These are phyloP conservation scores for Tolypocladium endophyticum DNA, from an alignment of 2,329 filamentous ascomycete genomes.

Conservation along the genomic window DNA sequence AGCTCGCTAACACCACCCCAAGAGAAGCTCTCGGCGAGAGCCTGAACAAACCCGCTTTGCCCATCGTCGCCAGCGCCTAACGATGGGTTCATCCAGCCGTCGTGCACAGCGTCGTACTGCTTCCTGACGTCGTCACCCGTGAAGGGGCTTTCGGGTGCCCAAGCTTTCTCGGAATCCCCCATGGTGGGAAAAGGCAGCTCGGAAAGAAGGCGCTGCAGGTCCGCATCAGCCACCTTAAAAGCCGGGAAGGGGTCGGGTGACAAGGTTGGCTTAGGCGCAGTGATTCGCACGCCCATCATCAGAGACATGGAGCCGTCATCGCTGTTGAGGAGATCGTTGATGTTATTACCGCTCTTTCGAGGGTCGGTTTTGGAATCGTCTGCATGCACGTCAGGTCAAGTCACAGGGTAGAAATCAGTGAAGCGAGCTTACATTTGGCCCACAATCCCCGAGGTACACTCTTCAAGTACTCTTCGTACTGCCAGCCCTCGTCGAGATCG, in stretches of 20 bases:
- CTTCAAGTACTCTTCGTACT: neutral
- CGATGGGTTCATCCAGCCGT: no score
- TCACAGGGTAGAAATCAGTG: neutral
- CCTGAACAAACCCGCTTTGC: no score
- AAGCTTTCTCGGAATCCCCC: no score
- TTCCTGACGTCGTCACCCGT: no score
- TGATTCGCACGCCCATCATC: neutral
- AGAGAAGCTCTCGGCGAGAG: no score
- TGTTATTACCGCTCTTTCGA: neutral
- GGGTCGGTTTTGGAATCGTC: neutral
- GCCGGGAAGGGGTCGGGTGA: neutral
- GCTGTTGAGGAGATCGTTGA: neutral
- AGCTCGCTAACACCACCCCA: no score
- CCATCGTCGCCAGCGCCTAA: no score
- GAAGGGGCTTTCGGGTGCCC: no score
- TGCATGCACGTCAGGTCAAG: neutral
- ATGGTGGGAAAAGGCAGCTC: no score
- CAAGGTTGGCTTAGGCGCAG: neutral
- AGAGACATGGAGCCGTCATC: neutral
- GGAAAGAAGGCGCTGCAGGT: no score
- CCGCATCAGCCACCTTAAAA: no score
- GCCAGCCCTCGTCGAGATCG: neutral
- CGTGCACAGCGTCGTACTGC: no score
- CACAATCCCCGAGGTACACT: neutral
- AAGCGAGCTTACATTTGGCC: neutral